phyloP scores from a whole-genome alignment of 2,329 filamentous ascomycete genomes.

The Hyphodiscus sp. region DNA sequence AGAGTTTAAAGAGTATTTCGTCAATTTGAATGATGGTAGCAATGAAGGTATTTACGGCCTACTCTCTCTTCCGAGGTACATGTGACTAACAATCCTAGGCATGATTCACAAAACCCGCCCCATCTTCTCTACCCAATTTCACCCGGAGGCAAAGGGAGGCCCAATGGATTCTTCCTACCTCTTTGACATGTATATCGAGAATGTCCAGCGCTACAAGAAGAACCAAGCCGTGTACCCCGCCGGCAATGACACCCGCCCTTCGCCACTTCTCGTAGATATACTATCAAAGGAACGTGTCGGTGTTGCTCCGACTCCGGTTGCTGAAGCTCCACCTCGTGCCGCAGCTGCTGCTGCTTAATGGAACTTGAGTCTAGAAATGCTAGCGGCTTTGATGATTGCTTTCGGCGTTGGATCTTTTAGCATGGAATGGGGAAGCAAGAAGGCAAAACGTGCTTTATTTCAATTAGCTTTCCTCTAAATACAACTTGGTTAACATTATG shows the following conservation, averaged over 20 bases:
- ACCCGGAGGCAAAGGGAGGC: constrained; percentile 95
- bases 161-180: constrained; percentile 93
- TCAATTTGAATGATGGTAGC: constrained; percentile 94
- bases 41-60: constrained; percentile 63
- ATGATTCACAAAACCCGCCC: constrained; percentile 95
- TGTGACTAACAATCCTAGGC: constrained; percentile 34
- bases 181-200: constrained; percentile 93
- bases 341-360: constrained; percentile 14
- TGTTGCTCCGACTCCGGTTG: constrained; percentile 42
- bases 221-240: constrained; percentile 63
- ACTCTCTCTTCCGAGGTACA: neutral
- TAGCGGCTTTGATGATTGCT: neutral
- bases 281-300: constrained; percentile 92
- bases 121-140: constrained; percentile 98
- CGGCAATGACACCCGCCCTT: constrained; percentile 79
- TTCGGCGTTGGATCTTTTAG: neutral
- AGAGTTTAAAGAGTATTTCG: constrained; percentile 97
- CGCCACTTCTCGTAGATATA: constrained; percentile 81
- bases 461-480: neutral
- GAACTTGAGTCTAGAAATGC: neutral
- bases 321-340: constrained; percentile 16
- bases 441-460: neutral
- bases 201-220: constrained; percentile 83
- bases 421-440: neutral
- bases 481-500: neutral